These are phyloP conservation scores for Apophysomyces sp. DNA, from an alignment of 371 early-diverging fungal species.

Conservation along the genomic window DNA sequence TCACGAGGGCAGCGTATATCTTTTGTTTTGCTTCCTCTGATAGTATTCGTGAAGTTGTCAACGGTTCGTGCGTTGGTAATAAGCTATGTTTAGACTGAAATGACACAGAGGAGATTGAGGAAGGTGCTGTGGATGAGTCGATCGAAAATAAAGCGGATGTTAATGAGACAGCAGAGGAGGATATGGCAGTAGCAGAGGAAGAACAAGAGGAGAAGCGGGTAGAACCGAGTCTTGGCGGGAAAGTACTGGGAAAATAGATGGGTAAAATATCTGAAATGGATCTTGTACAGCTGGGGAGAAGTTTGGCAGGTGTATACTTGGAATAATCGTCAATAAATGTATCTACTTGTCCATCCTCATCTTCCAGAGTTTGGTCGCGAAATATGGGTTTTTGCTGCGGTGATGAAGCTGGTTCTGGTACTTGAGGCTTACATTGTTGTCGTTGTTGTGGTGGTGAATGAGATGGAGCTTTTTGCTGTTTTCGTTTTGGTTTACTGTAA, in stretches of 20 bases:
- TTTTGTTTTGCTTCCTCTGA: neutral
- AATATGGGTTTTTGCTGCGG: neutral
- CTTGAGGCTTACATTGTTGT: neutral
- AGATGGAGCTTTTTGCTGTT: conserved; percentile 4
- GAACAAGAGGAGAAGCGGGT: neutral
- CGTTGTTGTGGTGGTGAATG: neutral
- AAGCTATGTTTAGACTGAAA: conserved; percentile 8
- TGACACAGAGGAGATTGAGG: conserved; percentile 12
- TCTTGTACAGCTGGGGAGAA: neutral
- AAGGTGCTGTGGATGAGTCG: conserved; percentile 5
- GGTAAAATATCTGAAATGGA: conserved; percentile 4
- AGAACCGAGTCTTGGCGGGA: neutral
- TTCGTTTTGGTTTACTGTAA: conserved; percentile 9
- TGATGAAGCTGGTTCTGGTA: neutral
- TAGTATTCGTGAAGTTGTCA: neutral
- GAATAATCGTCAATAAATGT: conserved; percentile 12
- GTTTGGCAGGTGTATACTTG: neutral
- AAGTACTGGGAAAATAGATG: neutral
- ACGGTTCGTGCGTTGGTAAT: neutral
- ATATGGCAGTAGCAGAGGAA: conserved; percentile 5
- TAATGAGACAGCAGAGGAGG: conserved; percentile 3
- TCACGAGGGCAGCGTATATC: neutral
- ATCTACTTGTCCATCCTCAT: neutral
- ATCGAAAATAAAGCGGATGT: conserved; percentile 12
- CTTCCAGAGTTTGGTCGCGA: neutral